These are phyloP conservation scores for Phaeotremella fagi DNA, from an alignment of 768 basidiomycete species.

Conservation along the genomic window DNA sequence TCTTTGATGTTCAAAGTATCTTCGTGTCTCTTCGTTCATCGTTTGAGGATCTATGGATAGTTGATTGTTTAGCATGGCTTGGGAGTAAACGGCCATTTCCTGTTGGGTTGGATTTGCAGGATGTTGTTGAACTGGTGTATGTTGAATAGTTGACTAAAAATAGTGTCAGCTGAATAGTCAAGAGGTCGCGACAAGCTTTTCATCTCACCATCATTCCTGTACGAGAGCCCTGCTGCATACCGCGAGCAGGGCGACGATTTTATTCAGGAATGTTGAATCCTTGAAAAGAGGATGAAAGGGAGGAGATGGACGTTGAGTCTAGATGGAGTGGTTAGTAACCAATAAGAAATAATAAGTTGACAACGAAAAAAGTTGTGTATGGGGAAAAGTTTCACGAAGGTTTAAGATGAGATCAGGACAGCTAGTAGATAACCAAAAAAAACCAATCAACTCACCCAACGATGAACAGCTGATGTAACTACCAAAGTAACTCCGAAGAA, in stretches of 20 bases:
- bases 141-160: background rate
- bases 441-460: too few relatives aligned
- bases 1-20: background rate
- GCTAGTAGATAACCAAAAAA: too few relatives aligned
- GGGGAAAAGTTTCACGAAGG: too few relatives aligned
- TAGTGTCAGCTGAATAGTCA: background rate
- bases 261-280: too few relatives aligned
- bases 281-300: too few relatives aligned
- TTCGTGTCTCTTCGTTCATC: background rate
- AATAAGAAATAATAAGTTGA: too few relatives aligned
- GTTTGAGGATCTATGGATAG: background rate
- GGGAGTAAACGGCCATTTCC: background rate
- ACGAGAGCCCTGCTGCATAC: background rate
- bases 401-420: too few relatives aligned
- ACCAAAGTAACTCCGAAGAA: too few relatives aligned
- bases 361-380: too few relatives aligned
- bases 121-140: background rate
- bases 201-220: background rate
- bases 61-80: background rate
- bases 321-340: too few relatives aligned
- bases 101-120: background rate
- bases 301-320: too few relatives aligned
- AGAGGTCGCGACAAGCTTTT: background rate
- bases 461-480: too few relatives aligned
- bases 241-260: conserved; percentile 1